phyloP scores from a whole-genome alignment of 1,139 yeast species.

The Blastobotrys ciferrii region DNA sequence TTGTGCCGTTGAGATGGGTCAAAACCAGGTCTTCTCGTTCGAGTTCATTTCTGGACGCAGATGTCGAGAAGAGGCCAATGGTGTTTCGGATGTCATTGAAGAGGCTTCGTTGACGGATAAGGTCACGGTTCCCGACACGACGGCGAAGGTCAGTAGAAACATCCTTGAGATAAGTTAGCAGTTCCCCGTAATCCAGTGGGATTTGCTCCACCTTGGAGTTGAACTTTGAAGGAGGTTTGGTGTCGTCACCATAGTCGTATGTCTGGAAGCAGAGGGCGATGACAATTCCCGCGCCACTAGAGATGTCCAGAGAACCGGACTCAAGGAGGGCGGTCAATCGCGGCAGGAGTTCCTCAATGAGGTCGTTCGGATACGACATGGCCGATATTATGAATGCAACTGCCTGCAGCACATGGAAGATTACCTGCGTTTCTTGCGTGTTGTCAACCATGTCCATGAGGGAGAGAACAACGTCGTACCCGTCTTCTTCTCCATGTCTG shows the following conservation, averaged over 20 bases:
- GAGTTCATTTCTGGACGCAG: neutral
- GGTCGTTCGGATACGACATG: neutral
- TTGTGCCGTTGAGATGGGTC: neutral
- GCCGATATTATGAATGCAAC: neutral
- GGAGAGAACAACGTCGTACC: neutral
- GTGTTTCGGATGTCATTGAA: constrained; percentile 3
- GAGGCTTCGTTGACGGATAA: neutral
- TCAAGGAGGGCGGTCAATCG: neutral
- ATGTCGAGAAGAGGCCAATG: neutral
- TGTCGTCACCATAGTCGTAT: constrained; percentile 5
- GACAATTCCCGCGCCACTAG: neutral
- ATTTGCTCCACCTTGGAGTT: constrained; percentile 1
- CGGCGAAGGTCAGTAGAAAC: neutral
- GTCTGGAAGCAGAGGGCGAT: constrained; percentile 2
- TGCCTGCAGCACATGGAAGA: neutral
- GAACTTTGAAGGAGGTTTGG: neutral
- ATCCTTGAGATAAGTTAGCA: neutral
- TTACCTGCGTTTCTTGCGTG: neutral
- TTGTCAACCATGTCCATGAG: neutral
- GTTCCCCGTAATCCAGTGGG: constrained; percentile 1
- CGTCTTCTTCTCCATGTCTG: neutral
- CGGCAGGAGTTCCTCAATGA: neutral
- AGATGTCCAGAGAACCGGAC: neutral
- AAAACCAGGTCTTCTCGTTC: neutral
- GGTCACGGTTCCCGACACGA: neutral